Conservation (phyloP, 2,329 filamentous ascomycete species). For the Macrophomina tecta region DNA sequence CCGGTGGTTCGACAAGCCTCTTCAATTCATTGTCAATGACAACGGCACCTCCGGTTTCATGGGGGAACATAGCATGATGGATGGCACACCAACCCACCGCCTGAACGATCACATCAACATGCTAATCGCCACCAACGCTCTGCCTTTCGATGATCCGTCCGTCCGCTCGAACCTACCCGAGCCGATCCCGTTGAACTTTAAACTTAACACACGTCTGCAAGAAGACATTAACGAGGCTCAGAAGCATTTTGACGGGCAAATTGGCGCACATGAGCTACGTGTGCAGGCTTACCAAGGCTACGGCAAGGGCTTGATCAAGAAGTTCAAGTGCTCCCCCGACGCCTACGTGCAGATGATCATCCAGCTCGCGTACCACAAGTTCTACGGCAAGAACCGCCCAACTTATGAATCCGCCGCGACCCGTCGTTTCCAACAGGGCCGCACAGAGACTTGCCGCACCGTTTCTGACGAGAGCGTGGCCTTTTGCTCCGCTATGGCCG, state of each 20-base stretch:
- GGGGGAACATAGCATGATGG: slow-evolving; percentile 99
- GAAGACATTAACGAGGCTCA: slow-evolving; percentile 79
- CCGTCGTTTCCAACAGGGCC: slow-evolving; percentile 92
- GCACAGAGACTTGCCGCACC: slow-evolving; percentile 92
- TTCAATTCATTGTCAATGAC: slow-evolving; percentile 98
- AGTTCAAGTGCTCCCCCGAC: slow-evolving; percentile 97
- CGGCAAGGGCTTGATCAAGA: slow-evolving; percentile 98
- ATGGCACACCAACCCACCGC: slow-evolving; percentile 95
- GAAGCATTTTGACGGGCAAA: slow-evolving; percentile 79
- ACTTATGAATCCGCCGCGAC: slow-evolving; percentile 98
- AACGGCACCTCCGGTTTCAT: slow-evolving; percentile 98
- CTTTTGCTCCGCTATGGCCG: slow-evolving; percentile 87
- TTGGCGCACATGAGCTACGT: slow-evolving; percentile 85
- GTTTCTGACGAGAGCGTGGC: slow-evolving; percentile 91
- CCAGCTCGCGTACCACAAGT: slow-evolving; percentile 97
- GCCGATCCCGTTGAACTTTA: slow-evolving; percentile 78
- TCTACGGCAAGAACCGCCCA: slow-evolving; percentile 96
- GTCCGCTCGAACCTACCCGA: slow-evolving; percentile 85
- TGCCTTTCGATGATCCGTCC: slow-evolving; percentile 81
- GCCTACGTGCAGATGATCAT: slow-evolving; percentile 99
- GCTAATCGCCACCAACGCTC: slow-evolving; percentile 90
- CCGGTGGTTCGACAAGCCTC: slow-evolving; percentile 97
- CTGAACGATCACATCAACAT: slow-evolving; percentile 94
- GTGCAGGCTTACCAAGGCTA: slow-evolving; percentile 98
- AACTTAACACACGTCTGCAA: slow-evolving; percentile 74